phyloP scores from a whole-genome alignment of 176 grass and related monocot species.

The Oryza rufipogon region DNA sequence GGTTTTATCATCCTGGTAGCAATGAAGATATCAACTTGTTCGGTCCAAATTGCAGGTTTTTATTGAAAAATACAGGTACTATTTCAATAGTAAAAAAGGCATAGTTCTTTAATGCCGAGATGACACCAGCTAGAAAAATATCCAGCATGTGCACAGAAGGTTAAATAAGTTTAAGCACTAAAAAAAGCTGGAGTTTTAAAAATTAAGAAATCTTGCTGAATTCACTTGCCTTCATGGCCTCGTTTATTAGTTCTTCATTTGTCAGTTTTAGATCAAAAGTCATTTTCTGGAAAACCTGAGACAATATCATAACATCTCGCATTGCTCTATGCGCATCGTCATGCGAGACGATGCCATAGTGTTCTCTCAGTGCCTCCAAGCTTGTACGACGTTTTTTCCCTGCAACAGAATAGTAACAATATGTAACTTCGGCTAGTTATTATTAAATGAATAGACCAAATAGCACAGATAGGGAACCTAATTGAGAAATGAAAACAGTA shows the following conservation, averaged over 20 bases:
- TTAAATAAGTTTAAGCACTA: constrained; percentile 31
- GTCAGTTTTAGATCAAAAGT: constrained; percentile 65
- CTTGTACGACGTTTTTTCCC: constrained; percentile 20
- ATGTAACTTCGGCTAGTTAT: neutral
- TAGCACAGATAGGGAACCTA: constrained; percentile 2
- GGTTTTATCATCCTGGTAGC: neutral
- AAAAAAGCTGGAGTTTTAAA: neutral
- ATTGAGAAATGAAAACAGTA: constrained; percentile 17
- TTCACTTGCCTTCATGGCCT: constrained; percentile 47
- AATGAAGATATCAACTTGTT: constrained; percentile 3
- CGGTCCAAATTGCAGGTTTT: neutral
- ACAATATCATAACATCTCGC: constrained; percentile 62
- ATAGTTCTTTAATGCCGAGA: constrained; percentile 16
- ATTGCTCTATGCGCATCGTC: constrained; percentile 72
- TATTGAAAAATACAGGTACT: neutral
- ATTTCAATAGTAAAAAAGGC: neutral
- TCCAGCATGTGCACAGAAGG: constrained; percentile 14
- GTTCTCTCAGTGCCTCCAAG: constrained; percentile 46
- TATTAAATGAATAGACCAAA: constrained; percentile 24
- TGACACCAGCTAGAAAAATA: neutral
- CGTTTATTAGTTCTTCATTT: constrained; percentile 42
- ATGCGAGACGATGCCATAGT: constrained; percentile 41
- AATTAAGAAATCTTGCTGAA: constrained; percentile 39
- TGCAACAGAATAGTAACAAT: constrained; percentile 44
- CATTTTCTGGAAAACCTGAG: constrained; percentile 58